A percentile compares a stretch with the other conserved stretches of the same genome.
These are phyloP conservation scores for Aspergillus mulundensis DNA, from an alignment of 495 filamentous ascomycete genomes.

Conservation along the genomic window DNA sequence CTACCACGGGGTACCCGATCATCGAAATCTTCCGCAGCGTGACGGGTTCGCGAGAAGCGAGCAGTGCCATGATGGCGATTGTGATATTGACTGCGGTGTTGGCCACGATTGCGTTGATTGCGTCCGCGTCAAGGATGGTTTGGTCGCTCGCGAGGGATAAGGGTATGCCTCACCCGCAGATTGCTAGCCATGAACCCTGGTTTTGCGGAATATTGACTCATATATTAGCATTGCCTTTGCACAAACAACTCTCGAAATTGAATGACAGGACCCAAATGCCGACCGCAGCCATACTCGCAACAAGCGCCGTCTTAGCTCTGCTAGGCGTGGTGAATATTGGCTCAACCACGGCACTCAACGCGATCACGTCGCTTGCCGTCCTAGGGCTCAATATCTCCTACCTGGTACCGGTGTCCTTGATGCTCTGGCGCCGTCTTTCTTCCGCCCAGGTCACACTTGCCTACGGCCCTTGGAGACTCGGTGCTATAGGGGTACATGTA, in stretches of 20 bases:
- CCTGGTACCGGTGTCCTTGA: constrained; percentile 31
- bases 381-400: constrained; percentile 41
- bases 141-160: background rate
- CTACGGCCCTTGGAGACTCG: constrained; percentile 17
- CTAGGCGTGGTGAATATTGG: constrained; percentile 51
- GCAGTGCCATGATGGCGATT: background rate
- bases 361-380: constrained; percentile 44
- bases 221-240: background rate
- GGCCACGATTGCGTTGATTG: background rate
- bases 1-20: background rate
- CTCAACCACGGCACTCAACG: constrained; percentile 52
- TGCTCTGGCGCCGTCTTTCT: constrained; percentile 26
- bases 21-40: constrained; percentile 6
- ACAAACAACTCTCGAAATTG: background rate
- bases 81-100: background rate
- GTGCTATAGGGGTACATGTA: constrained; percentile 8
- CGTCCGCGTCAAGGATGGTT: background rate
- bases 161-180: background rate
- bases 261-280: background rate
- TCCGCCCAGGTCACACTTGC: background rate
- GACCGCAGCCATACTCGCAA: background rate
- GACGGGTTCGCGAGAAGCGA: background rate
- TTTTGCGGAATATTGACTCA: no score
- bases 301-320: background rate
- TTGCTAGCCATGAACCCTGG: no score